Evolutionary conservation across 23 red algal species (phyloP).

Genomic region (Gracilaria vermiculophylla): DNA sequence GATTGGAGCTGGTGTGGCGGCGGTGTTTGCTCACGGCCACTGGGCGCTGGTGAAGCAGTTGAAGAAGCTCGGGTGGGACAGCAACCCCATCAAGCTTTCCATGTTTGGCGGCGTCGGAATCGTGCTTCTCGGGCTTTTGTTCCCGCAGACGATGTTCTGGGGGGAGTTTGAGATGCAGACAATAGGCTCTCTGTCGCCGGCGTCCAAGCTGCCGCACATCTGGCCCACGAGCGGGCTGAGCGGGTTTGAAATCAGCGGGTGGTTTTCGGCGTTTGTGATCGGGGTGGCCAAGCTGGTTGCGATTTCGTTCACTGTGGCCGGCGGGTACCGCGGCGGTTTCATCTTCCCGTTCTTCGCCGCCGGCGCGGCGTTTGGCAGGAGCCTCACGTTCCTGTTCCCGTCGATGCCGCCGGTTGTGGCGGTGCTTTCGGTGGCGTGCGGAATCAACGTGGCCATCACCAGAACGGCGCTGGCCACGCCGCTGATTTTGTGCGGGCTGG

Average conservation of each 20-base stretch:
- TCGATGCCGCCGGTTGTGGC: slow-evolving; percentile 63
- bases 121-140: slow-evolving; percentile 52
- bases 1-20: slow-evolving; percentile 64
- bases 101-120: slow-evolving; percentile 69
- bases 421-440: slow-evolving; percentile 62
- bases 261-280: slow-evolving; percentile 19
- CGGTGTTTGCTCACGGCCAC: slow-evolving; percentile 56
- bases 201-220: slow-evolving; percentile 52
- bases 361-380: slow-evolving; percentile 83
- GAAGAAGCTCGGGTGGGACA: not conserved
- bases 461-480: slow-evolving; percentile 75
- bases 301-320: slow-evolving; percentile 82
- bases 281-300: slow-evolving; percentile 78
- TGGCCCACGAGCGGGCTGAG: slow-evolving; percentile 60
- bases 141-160: slow-evolving; percentile 82
- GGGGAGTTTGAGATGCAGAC: slow-evolving; percentile 89
- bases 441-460: slow-evolving; percentile 89
- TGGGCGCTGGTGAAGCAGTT: slow-evolving; percentile 47
- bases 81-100: slow-evolving; percentile 53
- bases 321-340: slow-evolving; percentile 84
- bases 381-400: slow-evolving; percentile 67
- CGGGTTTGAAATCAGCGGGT: slow-evolving; percentile 64
- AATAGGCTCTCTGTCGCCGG: slow-evolving; percentile 59
- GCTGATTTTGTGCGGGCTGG: slow-evolving; percentile 74
- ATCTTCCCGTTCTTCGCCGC: slow-evolving; percentile 86